phyloP scores from a whole-genome alignment of 169 alveolate genomes.

The Perkinsus marinus region DNA sequence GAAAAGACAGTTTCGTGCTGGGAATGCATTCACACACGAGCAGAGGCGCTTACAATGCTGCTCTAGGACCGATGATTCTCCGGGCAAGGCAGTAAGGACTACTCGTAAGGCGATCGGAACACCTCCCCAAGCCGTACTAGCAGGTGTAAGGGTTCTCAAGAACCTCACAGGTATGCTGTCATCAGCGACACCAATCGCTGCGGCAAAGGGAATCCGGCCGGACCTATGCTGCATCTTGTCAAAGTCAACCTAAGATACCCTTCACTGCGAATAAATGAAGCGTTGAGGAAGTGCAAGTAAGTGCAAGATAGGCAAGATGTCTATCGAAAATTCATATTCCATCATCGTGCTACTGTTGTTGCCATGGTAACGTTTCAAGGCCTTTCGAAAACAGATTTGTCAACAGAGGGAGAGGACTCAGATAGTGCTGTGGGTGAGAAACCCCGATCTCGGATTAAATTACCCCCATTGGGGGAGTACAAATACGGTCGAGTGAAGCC shows the following conservation, averaged over 20 bases:
- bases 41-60: too few relatives aligned
- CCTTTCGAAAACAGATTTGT: neutral
- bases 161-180: too few relatives aligned
- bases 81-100: too few relatives aligned
- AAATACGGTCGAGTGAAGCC: neutral
- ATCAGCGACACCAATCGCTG: too few relatives aligned
- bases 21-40: too few relatives aligned
- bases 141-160: too few relatives aligned
- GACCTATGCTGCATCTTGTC: neutral
- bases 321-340: neutral
- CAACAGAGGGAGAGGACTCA: too few relatives aligned
- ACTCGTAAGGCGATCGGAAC: too few relatives aligned
- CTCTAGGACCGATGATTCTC: too few relatives aligned
- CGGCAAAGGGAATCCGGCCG: too few relatives aligned
- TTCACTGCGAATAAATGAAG: neutral
- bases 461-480: neutral
- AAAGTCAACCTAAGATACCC: neutral
- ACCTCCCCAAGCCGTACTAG: too few relatives aligned
- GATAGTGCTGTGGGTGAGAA: neutral
- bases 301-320: neutral
- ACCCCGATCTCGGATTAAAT: neutral
- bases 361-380: neutral
- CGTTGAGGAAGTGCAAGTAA: neutral
- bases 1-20: too few relatives aligned
- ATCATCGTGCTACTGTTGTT: neutral